phyloP scores from a whole-genome alignment of 2,329 filamentous ascomycete species.

The Triangularia verruculosa region DNA sequence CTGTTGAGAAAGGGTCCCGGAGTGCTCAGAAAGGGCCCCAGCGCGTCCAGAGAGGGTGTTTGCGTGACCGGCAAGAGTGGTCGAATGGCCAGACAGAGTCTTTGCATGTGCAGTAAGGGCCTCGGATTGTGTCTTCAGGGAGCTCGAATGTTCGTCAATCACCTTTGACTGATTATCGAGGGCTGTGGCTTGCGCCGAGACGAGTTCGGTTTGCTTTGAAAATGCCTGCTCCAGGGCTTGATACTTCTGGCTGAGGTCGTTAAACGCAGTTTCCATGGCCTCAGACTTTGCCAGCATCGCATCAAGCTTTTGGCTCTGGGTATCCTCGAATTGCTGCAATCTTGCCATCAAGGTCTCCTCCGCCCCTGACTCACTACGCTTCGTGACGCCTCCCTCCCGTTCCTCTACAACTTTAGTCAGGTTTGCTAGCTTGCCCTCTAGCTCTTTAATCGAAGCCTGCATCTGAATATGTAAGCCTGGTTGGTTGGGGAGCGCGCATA shows the following conservation, averaged over 20 bases:
- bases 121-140: background rate
- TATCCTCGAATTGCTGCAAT: background rate
- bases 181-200: background rate
- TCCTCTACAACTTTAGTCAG: background rate
- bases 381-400: background rate
- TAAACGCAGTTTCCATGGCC: background rate
- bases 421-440: background rate
- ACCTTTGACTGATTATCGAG: no score
- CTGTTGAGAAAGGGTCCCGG: background rate
- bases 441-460: background rate
- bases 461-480: background rate
- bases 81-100: no score
- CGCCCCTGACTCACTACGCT: background rate
- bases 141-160: background rate
- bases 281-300: background rate
- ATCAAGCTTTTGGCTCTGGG: background rate
- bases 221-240: background rate
- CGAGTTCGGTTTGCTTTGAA: background rate
- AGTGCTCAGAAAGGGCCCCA: background rate
- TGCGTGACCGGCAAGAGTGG: no score
- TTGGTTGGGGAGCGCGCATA: background rate
- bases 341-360: background rate
- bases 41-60: background rate
- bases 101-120: background rate
- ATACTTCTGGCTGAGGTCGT: background rate